A percentile compares a stretch with the other conserved stretches of the same genome.
Conservation (phyloP, 2,329 filamentous ascomycete genomes). For the Diaporthe australafricana region DNA sequence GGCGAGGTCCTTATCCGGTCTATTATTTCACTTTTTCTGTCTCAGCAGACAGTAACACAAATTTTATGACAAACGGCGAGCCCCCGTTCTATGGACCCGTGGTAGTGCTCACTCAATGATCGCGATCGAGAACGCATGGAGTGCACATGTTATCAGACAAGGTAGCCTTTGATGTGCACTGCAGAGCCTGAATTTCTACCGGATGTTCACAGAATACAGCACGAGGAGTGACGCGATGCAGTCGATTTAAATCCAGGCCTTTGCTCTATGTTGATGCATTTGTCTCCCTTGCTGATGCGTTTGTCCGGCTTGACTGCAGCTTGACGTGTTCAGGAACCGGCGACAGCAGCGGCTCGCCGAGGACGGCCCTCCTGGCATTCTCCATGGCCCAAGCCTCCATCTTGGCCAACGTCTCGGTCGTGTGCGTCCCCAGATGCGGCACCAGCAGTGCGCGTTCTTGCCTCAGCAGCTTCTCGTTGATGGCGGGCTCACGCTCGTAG, state of each 20-base stretch:
- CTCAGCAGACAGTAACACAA: too few species aligned
- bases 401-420: conserved; percentile 19
- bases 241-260: too few species aligned
- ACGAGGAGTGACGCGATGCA: not conserved
- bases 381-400: conserved; percentile 31
- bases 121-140: not conserved
- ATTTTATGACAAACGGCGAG: too few species aligned
- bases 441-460: conserved; percentile 25
- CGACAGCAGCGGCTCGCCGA: conserved; percentile 10
- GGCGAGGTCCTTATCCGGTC: too few species aligned
- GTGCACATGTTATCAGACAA: too few species aligned
- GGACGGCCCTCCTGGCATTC: conserved; percentile 9
- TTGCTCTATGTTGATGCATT: too few species aligned
- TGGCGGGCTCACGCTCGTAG: conserved; percentile 54
- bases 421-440: conserved; percentile 30
- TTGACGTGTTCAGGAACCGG: conserved; percentile 14
- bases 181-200: not conserved
- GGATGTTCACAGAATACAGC: not conserved
- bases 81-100: too few species aligned
- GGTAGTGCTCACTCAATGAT: not conserved
- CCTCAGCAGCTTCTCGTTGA: conserved; percentile 24
- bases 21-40: too few species aligned
- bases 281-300: not conserved
- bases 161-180: too few species aligned
- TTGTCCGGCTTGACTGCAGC: not conserved